phyloP scores from a whole-genome alignment of 2,329 filamentous ascomycete species.

The Teratosphaeriaceae sp. region DNA sequence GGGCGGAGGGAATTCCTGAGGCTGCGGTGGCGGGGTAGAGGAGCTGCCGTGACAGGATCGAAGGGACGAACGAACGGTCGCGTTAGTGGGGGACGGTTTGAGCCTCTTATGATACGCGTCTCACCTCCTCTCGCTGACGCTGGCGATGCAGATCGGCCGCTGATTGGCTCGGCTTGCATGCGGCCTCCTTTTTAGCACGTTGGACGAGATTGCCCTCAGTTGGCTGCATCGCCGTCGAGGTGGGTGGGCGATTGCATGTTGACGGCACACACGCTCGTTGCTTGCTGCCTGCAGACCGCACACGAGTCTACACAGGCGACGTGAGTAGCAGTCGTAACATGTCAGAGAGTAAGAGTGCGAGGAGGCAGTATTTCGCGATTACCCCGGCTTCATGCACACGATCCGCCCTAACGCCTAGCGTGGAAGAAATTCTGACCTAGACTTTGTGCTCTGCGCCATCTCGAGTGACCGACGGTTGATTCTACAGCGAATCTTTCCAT shows the following conservation, averaged over 20 bases:
- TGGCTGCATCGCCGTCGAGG: too few species aligned
- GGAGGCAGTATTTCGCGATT: too few species aligned
- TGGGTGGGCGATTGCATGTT: too few species aligned
- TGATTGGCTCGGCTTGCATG: background rate
- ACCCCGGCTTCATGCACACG: too few species aligned
- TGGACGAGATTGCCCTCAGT: background rate
- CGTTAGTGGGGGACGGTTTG: background rate
- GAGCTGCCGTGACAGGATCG: background rate
- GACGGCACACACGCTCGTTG: too few species aligned
- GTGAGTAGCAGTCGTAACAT: too few species aligned
- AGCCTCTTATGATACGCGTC: background rate
- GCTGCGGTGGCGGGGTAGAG: background rate
- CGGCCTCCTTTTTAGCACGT: slow-evolving; percentile 1
- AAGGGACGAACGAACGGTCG: background rate
- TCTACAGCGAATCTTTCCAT: background rate
- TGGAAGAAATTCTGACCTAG: background rate
- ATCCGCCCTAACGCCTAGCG: too few species aligned
- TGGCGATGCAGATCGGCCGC: background rate
- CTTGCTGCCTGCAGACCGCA: too few species aligned
- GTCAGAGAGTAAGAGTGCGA: too few species aligned
- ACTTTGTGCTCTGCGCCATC: too few species aligned
- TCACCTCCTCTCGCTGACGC: background rate
- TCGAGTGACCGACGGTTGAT: background rate
- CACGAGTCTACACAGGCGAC: too few species aligned
- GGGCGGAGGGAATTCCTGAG: background rate